Evolutionary conservation across 140 eudicot species (phyloP).

Genomic region (Erigeron philadelphicus): DNA sequence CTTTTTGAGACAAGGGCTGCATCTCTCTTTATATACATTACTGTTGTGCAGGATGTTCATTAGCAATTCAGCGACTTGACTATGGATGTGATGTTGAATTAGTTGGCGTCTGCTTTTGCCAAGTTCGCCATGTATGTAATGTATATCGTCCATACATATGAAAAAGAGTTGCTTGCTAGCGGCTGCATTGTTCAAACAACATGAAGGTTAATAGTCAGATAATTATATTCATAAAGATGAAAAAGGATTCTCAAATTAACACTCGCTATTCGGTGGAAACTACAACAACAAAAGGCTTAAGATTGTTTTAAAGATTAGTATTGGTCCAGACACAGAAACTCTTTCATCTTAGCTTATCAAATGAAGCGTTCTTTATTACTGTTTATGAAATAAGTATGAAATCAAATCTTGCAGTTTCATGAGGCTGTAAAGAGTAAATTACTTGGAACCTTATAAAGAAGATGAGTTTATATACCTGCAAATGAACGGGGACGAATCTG

Average conservation of each 20-base stretch:
- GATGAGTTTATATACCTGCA: slow-evolving; percentile 50
- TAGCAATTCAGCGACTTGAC: slow-evolving; percentile 6
- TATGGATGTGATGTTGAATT: background rate
- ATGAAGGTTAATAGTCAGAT: slow-evolving; percentile 1
- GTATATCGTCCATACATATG: slow-evolving; percentile 81
- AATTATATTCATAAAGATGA: background rate
- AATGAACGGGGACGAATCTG: slow-evolving; percentile 84
- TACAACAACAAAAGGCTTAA: too few relatives aligned
- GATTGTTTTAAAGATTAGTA: too few relatives aligned
- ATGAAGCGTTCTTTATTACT: too few relatives aligned
- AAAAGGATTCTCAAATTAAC: background rate
- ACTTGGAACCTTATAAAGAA: background rate
- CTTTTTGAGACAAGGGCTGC: slow-evolving; percentile 6
- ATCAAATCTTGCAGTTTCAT: background rate
- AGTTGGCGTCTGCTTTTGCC: slow-evolving; percentile 45
- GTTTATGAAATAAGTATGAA: too few relatives aligned
- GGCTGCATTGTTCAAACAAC: slow-evolving; percentile 51
- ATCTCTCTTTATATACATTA: background rate
- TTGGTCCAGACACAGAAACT: too few relatives aligned
- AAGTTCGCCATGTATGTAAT: slow-evolving; percentile 84
- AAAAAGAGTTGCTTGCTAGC: slow-evolving; percentile 67
- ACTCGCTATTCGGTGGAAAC: too few relatives aligned
- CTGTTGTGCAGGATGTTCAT: slow-evolving; percentile 5
- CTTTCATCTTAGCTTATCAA: too few relatives aligned
- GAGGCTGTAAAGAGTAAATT: background rate